Base-by-base conservation (phyloP, 2,329 filamentous ascomycete genomes). In the Colletotrichum tropicale region DNA sequence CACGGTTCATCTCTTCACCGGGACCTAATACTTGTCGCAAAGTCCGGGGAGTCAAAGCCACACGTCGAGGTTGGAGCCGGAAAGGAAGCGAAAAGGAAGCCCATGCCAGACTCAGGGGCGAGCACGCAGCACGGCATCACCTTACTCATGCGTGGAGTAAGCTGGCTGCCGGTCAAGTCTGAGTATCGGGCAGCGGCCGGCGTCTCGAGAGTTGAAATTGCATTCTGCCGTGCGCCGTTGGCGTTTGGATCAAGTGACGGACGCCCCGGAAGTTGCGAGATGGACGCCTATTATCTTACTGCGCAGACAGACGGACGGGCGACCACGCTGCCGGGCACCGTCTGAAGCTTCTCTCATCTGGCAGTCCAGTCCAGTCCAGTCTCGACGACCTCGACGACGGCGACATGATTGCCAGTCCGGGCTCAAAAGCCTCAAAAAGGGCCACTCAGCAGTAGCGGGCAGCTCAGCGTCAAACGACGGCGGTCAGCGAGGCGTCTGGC, bases 181-280 rank as follows among this genome's bases (percentile, higher is more conserved):
- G 74, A 75, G 71, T 52, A 76, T 70, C 66, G 74, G 71, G 61
- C 74, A 70, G 65, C 55, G 9, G 71, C 58, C 70, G 66, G 71
- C 66, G 60, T 69, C 65, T 55, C 58, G 70, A 56, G 58, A 68
- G 36, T 73, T 48, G 43, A 65, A 73, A 68, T 48, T 60, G 52
- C 34, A 38, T 52, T 70, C 36, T 75, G 71, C 71, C 61, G 74
- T 75, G 74, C 74, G 52, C 71, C 71, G 66, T 70, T 55, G 71
- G 71, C 43, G 66, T 75, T 74, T 74, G 48, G 74, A 43, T 70
- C 71, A 66, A 66, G 66, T 66, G 71, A 71, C 60, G 65, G 74
- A 28, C 36, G 34, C 60, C 58, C 66, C 71, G 66, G 61, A 62
- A 52, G 67, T 70, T 62, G 60, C 52, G 55, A 66, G 60, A 62